These are phyloP conservation scores for Coemansia guatemalensis DNA, from an alignment of 192 early-diverging fungal genomes.

Conservation along the genomic window DNA sequence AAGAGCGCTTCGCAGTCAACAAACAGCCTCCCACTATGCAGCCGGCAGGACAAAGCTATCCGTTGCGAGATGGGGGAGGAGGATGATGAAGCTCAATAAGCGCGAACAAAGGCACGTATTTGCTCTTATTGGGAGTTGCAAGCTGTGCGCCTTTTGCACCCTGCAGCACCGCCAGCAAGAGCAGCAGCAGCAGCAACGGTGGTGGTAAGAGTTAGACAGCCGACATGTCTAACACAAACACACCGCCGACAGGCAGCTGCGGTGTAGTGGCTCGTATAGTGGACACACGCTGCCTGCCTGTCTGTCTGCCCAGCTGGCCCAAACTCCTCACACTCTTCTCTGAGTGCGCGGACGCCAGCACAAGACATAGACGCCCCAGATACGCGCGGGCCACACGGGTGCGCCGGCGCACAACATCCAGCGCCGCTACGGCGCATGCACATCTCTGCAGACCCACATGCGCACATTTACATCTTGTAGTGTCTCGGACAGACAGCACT, in stretches of 20 bases:
- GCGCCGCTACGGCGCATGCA: not conserved
- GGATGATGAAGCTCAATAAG: conserved; percentile 1
- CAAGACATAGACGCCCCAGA: not conserved
- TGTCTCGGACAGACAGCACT: not conserved
- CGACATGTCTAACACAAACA: not conserved
- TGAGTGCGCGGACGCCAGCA: not conserved
- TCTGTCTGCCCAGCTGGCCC: not conserved
- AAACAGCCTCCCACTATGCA: conserved; percentile 17
- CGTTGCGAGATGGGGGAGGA: not conserved
- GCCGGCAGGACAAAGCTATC: conserved; percentile 6
- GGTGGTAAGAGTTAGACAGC: too few relatives aligned
- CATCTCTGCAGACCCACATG: not conserved
- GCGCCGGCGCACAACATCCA: not conserved
- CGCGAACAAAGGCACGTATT: not conserved
- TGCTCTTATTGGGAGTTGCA: conserved; percentile 1
- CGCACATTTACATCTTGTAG: not conserved
- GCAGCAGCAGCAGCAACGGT: not conserved
- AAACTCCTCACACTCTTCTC: too few relatives aligned
- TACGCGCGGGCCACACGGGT: not conserved
- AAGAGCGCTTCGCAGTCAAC: conserved; percentile 8
- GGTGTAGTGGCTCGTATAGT: conserved; percentile 21
- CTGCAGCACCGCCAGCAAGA: conserved; percentile 10
- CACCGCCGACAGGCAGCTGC: conserved; percentile 5
- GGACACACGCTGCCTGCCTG: not conserved
- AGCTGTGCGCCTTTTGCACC: conserved; percentile 3